A percentile compares a stretch with the other conserved stretches of the same genome.
Conservation (phyloP, 2,329 filamentous ascomycete genomes). For the Conoideocrella luteorostrata region DNA sequence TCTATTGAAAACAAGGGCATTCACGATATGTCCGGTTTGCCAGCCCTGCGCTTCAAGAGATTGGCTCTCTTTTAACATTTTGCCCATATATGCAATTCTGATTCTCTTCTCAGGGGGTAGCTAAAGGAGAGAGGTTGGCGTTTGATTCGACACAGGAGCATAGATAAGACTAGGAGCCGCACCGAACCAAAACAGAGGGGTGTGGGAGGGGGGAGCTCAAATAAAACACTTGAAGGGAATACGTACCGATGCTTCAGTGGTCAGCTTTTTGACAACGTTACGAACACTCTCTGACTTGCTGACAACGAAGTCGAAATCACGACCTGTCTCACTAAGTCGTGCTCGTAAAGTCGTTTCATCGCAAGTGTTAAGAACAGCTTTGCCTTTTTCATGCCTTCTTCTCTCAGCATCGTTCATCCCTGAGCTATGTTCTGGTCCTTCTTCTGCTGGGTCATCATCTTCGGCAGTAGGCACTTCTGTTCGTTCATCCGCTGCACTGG, state of each 20-base stretch:
- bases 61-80: conserved; percentile 63
- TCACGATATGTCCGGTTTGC: conserved; percentile 68
- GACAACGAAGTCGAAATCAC: conserved; percentile 55
- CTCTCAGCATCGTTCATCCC: conserved; percentile 27
- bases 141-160: no score
- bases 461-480: conserved; percentile 19
- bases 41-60: conserved; percentile 66
- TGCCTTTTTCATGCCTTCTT: conserved; percentile 53
- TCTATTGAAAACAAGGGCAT: conserved; percentile 61
- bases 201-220: not conserved
- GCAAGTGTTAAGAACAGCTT: conserved; percentile 44
- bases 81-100: conserved; percentile 74
- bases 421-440: conserved; percentile 12
- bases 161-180: no score
- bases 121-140: no score
- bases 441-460: conserved; percentile 25
- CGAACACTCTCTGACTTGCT: conserved; percentile 58
- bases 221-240: conserved; percentile 1
- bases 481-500: conserved; percentile 28
- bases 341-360: conserved; percentile 53
- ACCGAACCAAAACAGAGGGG: no score
- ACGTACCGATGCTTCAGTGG: conserved; percentile 14
- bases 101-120: conserved; percentile 53
- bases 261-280: conserved; percentile 56
- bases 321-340: conserved; percentile 59